Evolutionary conservation across 495 filamentous ascomycete genomes (phyloP).

Genomic region (Penicillium mononematosum): DNA sequence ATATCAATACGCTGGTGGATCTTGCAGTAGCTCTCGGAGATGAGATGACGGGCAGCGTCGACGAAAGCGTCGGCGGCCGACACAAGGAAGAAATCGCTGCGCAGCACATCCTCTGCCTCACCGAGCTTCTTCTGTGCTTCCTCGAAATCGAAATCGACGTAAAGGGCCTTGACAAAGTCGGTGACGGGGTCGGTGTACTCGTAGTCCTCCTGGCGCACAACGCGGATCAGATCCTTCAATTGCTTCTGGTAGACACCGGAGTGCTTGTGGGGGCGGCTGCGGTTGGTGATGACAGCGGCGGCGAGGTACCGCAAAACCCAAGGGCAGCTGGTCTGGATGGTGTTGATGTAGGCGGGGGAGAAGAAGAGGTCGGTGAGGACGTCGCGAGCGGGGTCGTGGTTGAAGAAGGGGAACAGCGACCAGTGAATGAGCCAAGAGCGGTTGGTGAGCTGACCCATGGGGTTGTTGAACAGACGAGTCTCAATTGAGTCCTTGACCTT

Average conservation of each 20-base stretch:
- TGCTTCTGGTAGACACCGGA: slow-evolving; percentile 92
- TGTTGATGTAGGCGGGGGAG: slow-evolving; percentile 95
- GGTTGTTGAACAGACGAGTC: slow-evolving; percentile 88
- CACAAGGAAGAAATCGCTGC: slow-evolving; percentile 92
- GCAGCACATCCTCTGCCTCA: slow-evolving; percentile 88
- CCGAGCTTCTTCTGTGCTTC: slow-evolving; percentile 91
- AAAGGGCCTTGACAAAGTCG: slow-evolving; percentile 92
- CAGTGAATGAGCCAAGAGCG: slow-evolving; percentile 98
- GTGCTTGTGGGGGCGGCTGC: slow-evolving; percentile 74
- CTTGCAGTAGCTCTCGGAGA: slow-evolving; percentile 99
- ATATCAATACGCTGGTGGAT: slow-evolving; percentile 98
- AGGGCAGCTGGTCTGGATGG: slow-evolving; percentile 94
- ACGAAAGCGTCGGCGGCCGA: slow-evolving; percentile 84
- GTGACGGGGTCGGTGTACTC: slow-evolving; percentile 96
- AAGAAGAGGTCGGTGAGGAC: slow-evolving; percentile 93
- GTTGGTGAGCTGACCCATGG: slow-evolving; percentile 88
- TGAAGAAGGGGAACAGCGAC: slow-evolving; percentile 98
- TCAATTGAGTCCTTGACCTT: slow-evolving; percentile 95
- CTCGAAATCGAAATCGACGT: slow-evolving; percentile 98
- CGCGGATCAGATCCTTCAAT: slow-evolving; percentile 90
- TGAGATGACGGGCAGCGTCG: slow-evolving; percentile 89
- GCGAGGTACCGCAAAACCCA: slow-evolving; percentile 96
- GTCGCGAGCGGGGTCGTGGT: slow-evolving; percentile 89
- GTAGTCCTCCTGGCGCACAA: slow-evolving; percentile 94
- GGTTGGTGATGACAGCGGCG: slow-evolving; percentile 94